phyloP scores from a whole-genome alignment of 805 yeast genomes.

The Sungouiella thailandica region DNA sequence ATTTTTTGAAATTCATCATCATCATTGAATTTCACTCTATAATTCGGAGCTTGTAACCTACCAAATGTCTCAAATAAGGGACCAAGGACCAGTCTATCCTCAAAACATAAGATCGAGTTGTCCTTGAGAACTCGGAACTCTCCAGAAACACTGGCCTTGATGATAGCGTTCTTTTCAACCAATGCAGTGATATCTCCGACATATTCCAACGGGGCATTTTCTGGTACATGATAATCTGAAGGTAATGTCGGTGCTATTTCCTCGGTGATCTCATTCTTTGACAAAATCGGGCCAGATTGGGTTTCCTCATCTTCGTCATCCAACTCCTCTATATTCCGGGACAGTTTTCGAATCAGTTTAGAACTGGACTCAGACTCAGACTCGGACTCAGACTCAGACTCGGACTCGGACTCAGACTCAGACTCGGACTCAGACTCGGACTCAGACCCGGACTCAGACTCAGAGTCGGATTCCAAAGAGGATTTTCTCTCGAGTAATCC shows the following conservation, averaged over 20 bases:
- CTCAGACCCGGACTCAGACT: too few species aligned
- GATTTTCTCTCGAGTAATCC: too few species aligned
- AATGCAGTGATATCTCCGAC: constrained; percentile 66
- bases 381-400: too few species aligned
- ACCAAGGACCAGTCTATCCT: constrained; percentile 67
- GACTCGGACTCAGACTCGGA: too few species aligned
- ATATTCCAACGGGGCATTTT: constrained; percentile 60
- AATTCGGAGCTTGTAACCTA: constrained; percentile 73
- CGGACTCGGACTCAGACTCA: too few species aligned
- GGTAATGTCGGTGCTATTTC: constrained; percentile 69
- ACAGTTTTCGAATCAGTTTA: too few species aligned
- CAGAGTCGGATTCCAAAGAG: too few species aligned
- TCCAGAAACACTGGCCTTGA: constrained; percentile 72
- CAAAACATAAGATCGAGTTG: constrained; percentile 72
- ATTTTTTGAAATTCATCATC: constrained; percentile 46
- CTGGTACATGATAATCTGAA: constrained; percentile 53
- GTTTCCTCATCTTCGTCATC: constrained; percentile 44
- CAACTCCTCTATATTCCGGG: too few species aligned
- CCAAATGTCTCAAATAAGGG: constrained; percentile 88
- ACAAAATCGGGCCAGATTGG: constrained; percentile 60
- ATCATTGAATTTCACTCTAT: constrained; percentile 63
- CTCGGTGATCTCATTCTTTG: constrained; percentile 71
- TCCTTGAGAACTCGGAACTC: constrained; percentile 81
- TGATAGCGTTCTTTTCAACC: constrained; percentile 67
- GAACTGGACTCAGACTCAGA: too few species aligned